These are phyloP conservation scores for Epichloe coenophiala DNA, from an alignment of 2,329 filamentous ascomycete genomes.

Conservation along the genomic window DNA sequence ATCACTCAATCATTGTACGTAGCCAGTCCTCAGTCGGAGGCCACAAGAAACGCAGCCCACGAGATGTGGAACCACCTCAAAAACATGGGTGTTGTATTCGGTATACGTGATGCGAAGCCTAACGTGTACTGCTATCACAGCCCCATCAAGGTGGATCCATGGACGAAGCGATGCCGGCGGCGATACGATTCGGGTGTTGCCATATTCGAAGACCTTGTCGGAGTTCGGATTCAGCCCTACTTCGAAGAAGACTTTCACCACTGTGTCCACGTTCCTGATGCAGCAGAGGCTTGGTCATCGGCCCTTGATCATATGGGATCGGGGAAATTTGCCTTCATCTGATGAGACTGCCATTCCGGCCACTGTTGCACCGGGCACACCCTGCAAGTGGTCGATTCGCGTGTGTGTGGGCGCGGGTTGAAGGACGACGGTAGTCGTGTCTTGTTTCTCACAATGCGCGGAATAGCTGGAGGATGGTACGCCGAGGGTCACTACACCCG, in stretches of 20 bases:
- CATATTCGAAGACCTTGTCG: slow-evolving; percentile 25
- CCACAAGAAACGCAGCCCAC: slow-evolving; percentile 21
- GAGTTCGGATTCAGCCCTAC: slow-evolving; percentile 25
- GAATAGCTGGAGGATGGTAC: background rate
- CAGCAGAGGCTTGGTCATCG: slow-evolving; percentile 24
- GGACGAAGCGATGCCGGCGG: slow-evolving; percentile 28
- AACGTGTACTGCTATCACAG: slow-evolving; percentile 30
- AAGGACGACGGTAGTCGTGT: background rate
- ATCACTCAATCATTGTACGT: slow-evolving; percentile 27
- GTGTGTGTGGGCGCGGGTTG: background rate
- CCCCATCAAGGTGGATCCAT: slow-evolving; percentile 29
- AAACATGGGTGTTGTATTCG: slow-evolving; percentile 21
- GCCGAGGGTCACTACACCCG: no score
- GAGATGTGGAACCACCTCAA: slow-evolving; percentile 25
- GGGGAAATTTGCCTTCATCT: slow-evolving; percentile 21
- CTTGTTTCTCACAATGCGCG: background rate
- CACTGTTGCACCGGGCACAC: background rate
- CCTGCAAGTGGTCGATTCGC: background rate
- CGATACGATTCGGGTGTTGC: slow-evolving; percentile 25
- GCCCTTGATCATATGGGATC: slow-evolving; percentile 18
- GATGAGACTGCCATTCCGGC: slow-evolving; percentile 7
- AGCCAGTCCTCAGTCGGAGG: slow-evolving; percentile 19
- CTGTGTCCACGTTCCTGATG: slow-evolving; percentile 23
- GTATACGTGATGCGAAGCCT: slow-evolving; percentile 22
- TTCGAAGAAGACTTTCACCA: slow-evolving; percentile 32